A percentile compares a stretch with the other conserved stretches of the same genome.
Evolutionary conservation across 352 stramenopile genomes (phyloP).

Genomic region (Pythium sp.): DNA sequence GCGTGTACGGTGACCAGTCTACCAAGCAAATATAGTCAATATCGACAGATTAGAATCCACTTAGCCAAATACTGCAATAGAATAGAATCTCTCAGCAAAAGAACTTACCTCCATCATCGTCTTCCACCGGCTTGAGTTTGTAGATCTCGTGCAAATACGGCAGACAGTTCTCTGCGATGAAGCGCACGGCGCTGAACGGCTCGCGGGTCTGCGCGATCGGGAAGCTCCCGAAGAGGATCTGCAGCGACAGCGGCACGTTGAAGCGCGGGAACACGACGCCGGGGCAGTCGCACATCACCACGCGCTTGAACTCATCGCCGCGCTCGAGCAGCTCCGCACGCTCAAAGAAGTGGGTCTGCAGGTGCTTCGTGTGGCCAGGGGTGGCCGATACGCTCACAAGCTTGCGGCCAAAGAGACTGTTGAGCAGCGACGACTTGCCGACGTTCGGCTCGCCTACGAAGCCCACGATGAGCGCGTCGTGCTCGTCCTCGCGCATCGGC

Average conservation of each 20-base stretch:
- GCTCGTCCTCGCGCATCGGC: conserved; percentile 63
- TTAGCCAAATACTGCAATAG: background rate
- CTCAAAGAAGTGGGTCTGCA: conserved; percentile 80
- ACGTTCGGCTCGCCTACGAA: conserved; percentile 98
- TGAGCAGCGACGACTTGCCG: conserved; percentile 94
- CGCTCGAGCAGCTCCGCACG: conserved; percentile 48
- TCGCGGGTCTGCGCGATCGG: conserved; percentile 85
- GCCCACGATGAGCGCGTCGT: conserved; percentile 85
- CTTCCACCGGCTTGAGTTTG: conserved; percentile 71
- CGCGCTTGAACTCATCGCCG: conserved; percentile 28
- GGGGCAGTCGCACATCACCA: conserved; percentile 76
- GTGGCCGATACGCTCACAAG: conserved; percentile 79
- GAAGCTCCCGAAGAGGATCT: conserved; percentile 83
- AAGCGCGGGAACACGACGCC: conserved; percentile 81
- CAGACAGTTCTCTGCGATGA: conserved; percentile 80
- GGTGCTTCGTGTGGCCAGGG: conserved; percentile 77
- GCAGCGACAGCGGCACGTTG: conserved; percentile 59
- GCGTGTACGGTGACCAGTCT: conserved; percentile 75
- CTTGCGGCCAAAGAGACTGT: conserved; percentile 76
- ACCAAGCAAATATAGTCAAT: background rate
- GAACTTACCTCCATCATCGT: conserved; percentile 46
- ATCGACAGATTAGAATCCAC: background rate
- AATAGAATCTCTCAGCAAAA: background rate
- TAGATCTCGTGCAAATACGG: conserved; percentile 74
- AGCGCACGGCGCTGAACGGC: conserved; percentile 81